Evolutionary conservation across 73 alveolate genomes (phyloP).

Genomic region (Symbiodinium natans): DNA sequence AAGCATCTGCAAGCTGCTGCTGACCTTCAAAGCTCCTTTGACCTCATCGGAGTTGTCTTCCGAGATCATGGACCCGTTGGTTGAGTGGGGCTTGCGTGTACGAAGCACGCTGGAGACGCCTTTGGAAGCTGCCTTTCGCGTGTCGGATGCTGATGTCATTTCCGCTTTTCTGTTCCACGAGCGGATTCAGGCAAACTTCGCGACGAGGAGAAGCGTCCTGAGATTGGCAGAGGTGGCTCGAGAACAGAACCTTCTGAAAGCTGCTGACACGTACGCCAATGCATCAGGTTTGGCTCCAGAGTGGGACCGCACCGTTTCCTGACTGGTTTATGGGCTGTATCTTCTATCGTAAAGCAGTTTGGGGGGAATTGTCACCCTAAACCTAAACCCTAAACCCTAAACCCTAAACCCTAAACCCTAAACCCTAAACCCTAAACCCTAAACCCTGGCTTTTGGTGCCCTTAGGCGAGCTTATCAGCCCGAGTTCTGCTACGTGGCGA

Average conservation of each 20-base stretch:
- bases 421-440: too few relatives aligned
- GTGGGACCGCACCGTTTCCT: not conserved
- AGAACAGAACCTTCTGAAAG: not conserved
- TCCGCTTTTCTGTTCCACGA: not conserved
- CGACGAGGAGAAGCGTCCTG: not conserved
- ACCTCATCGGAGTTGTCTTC: not conserved
- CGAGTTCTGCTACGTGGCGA: not conserved
- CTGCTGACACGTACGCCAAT: not conserved
- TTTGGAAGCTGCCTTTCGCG: constrained; percentile 16
- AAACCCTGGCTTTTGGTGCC: not conserved
- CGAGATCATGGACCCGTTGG: not conserved
- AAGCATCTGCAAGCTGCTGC: not conserved
- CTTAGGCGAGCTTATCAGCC: not conserved
- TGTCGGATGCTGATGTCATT: not conserved
- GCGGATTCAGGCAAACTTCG: not conserved
- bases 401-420: too few relatives aligned
- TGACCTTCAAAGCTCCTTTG: not conserved
- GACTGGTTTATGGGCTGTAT: not conserved
- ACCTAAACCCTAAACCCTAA: too few relatives aligned
- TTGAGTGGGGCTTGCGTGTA: not conserved
- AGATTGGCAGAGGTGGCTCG: not conserved
- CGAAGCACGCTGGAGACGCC: constrained; percentile 41
- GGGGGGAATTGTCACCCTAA: too few relatives aligned
- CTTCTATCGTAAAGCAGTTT: not conserved
- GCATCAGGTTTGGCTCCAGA: constrained; percentile 18